Evolutionary conservation across 2,329 filamentous ascomycete species (phyloP), one percentile per base, ranked within the genome.

Genomic region (Botrytis hyacinthi): DNA sequence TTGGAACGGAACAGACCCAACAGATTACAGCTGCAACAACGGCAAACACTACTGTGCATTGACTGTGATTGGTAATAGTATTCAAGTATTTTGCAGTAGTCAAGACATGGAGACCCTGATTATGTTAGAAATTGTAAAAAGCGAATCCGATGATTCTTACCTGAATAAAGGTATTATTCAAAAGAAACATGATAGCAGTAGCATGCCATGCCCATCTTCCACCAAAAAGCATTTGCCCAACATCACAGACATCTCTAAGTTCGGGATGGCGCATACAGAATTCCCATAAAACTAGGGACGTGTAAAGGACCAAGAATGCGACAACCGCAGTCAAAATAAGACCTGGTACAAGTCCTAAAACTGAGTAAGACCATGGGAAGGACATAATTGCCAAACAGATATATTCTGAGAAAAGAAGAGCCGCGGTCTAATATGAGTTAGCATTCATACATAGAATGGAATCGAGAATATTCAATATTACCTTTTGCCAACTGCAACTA

Each of bases 221-320:
- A 91, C 92, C 97, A 83, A 97, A 97, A 35, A 98, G 88, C 87
- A 95, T 95, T 82, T 97, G 93, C n/a, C 94, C 95, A 80, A 98
- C 93, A 81, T 98, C 95, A 81, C 94, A 97, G 22, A 97, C 93
- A 84, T 98, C 95, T 78, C 94, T 91, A 74, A 97, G 91, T 81
- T 98, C 93, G 0, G 95, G 95, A 80, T 98, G 94, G 66, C 94
- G 90, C 73, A 98, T 84, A 81, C 95, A 98, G 80, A 97, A 97
- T 81, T 95, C 90, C 88, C 89, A 91, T 66, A 90, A 84, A 60
- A 88, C 86, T 71, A 93, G 83, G 32, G 89, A 94, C 66, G 95
- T 97, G 82, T 97, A 98, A 8, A 97, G 85, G 1, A 98, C 95
- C 29, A 95, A 82, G 8, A 84, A 87, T 40, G 95, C 94, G 74